A percentile compares a stretch with the other conserved stretches of the same genome.
phyloP scores from a whole-genome alignment of 768 basidiomycete genomes.

The Mycena galericulata region DNA sequence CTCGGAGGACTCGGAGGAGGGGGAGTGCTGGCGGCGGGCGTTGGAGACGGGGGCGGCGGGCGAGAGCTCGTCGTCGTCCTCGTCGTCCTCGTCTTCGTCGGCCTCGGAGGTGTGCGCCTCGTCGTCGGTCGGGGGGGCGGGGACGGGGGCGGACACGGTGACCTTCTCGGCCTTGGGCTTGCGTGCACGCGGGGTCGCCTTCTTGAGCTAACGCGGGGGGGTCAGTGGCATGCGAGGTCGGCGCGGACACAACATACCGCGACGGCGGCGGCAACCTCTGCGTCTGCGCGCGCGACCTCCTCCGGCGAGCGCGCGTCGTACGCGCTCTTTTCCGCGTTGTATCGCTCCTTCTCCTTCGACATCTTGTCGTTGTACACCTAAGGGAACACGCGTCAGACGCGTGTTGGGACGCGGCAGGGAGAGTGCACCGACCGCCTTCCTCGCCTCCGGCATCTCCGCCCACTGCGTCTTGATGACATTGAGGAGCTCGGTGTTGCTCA shows the following conservation, averaged over 20 bases:
- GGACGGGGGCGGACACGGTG: slow-evolving; percentile 37
- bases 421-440: slow-evolving; percentile 75
- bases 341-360: slow-evolving; percentile 70
- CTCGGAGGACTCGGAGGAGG: slow-evolving; percentile 24
- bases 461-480: slow-evolving; percentile 79
- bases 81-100: slow-evolving; percentile 47
- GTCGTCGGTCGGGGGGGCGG: slow-evolving; percentile 24
- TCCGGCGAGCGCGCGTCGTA: slow-evolving; percentile 70
- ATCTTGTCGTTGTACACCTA: slow-evolving; percentile 70
- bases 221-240: background rate
- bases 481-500: slow-evolving; percentile 81
- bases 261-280: slow-evolving; percentile 54
- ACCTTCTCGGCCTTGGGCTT: slow-evolving; percentile 42
- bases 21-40: background rate
- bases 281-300: slow-evolving; percentile 60
- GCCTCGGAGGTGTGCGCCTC: slow-evolving; percentile 47
- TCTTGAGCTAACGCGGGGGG: slow-evolving; percentile 45
- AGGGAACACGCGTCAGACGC: slow-evolving; percentile 32
- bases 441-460: slow-evolving; percentile 71
- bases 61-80: slow-evolving; percentile 41
- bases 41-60: background rate
- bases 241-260: slow-evolving; percentile 44
- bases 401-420: slow-evolving; percentile 14
- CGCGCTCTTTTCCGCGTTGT: slow-evolving; percentile 70
- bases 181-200: slow-evolving; percentile 41